Evolutionary conservation across 176 grass and related monocot species (phyloP).

Genomic region (Guadua angustifolia): DNA sequence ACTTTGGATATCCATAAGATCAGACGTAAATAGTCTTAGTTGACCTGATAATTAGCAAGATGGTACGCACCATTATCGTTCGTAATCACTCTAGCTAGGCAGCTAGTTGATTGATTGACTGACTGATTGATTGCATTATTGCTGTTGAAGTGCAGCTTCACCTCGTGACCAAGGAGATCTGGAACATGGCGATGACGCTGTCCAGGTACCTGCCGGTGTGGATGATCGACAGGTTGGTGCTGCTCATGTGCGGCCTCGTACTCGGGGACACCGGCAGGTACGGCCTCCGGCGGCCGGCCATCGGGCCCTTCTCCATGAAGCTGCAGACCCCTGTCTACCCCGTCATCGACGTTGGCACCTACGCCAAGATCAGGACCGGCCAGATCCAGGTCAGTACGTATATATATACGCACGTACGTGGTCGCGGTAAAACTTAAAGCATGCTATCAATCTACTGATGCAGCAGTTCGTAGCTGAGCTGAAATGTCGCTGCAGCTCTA

Average conservation of each 20-base stretch:
- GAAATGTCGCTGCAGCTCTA: not conserved
- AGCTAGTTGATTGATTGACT: too few relatives aligned
- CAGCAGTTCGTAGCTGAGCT: not conserved
- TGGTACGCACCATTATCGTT: too few relatives aligned
- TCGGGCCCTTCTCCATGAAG: slow-evolving; percentile 71
- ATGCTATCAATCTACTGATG: too few relatives aligned
- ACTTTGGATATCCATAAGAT: too few relatives aligned
- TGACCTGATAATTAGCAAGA: too few relatives aligned
- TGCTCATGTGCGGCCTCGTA: slow-evolving; percentile 54
- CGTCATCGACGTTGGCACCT: slow-evolving; percentile 68
- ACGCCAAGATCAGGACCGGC: slow-evolving; percentile 55
- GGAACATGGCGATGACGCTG: slow-evolving; percentile 58
- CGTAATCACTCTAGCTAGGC: too few relatives aligned
- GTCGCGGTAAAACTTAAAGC: too few relatives aligned
- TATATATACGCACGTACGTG: too few relatives aligned
- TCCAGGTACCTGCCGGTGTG: slow-evolving; percentile 46
- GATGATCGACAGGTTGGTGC: slow-evolving; percentile 55
- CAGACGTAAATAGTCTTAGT: too few relatives aligned
- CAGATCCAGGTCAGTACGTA: slow-evolving; percentile 44
- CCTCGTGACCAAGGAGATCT: slow-evolving; percentile 73
- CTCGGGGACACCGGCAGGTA: slow-evolving; percentile 69
- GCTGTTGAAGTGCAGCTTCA: slow-evolving; percentile 49
- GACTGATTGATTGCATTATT: not conserved
- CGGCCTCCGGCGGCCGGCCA: slow-evolving; percentile 59
- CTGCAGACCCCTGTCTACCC: slow-evolving; percentile 45